A percentile compares a stretch with the other conserved stretches of the same genome.
Conservation (phyloP, 148 eudicot genomes). For the Rhododendron ferrugineum region DNA sequence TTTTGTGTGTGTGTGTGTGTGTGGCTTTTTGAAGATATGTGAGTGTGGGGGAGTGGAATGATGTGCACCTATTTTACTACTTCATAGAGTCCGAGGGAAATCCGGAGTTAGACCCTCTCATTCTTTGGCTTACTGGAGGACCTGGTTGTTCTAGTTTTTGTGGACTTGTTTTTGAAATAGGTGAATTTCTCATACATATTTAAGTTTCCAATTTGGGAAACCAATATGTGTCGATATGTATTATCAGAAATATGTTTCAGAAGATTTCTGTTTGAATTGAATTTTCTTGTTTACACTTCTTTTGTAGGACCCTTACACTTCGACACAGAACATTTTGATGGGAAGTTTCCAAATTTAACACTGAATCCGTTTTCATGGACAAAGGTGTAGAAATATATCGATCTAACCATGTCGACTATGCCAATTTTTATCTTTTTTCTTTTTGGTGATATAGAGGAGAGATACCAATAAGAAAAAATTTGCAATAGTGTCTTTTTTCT, state of each 20-base stretch:
- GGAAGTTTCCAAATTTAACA: neutral
- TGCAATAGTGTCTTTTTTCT: no score
- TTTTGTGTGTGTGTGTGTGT: no score
- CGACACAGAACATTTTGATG: neutral
- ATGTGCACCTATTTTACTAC: conserved; percentile 25
- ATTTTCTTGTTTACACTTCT: neutral
- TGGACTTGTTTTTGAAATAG: conserved; percentile 16
- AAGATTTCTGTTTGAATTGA: neutral
- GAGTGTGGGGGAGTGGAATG: conserved; percentile 17
- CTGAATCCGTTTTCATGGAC: conserved; percentile 19
- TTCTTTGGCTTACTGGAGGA: conserved; percentile 30
- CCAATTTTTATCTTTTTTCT: neutral
- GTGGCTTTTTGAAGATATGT: conserved; percentile 5
- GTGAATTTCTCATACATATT: neutral
- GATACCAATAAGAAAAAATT: neutral
- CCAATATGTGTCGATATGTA: no score
- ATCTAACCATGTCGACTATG: neutral
- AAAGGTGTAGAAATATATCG: neutral
- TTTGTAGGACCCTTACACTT: conserved; percentile 8
- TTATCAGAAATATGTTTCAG: neutral
- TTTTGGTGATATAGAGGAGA: neutral
- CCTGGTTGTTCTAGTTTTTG: conserved; percentile 26
- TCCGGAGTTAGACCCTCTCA: conserved; percentile 19
- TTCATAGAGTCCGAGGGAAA: conserved; percentile 23
- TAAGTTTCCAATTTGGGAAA: neutral